These are phyloP conservation scores for Leishmania mexicana DNA, from an alignment of 208 protist species.

Conservation along the genomic window DNA sequence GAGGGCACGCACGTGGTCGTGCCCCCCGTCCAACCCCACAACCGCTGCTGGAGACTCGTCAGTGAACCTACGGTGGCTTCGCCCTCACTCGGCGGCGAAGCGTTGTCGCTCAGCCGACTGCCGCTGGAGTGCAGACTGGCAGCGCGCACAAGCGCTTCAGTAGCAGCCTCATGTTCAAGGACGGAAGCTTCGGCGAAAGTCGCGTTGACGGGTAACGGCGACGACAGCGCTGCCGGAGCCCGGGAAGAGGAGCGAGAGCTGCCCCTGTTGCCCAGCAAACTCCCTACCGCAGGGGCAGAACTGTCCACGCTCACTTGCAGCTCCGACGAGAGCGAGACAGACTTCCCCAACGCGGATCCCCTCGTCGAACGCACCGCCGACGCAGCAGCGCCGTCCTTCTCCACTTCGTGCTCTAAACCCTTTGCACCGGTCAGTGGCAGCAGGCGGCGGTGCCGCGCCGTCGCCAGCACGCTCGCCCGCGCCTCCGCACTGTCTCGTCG, in stretches of 20 bases:
- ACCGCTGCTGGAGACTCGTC: conserved; percentile 17
- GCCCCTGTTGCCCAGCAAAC: background rate
- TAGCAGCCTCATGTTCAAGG: background rate
- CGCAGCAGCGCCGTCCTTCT: background rate
- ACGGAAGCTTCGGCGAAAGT: background rate
- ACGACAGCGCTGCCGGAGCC: background rate
- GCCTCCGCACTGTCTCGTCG: conserved; percentile 11
- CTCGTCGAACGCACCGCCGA: background rate
- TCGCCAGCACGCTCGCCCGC: conserved; percentile 8
- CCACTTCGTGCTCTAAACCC: background rate
- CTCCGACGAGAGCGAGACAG: background rate
- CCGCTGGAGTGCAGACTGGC: background rate
- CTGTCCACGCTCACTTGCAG: no score
- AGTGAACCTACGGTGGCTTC: background rate
- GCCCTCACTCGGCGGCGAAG: background rate
- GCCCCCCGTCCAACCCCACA: conserved; percentile 9
- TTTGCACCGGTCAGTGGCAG: background rate
- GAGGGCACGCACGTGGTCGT: background rate
- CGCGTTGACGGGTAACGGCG: background rate
- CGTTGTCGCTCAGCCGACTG: background rate
- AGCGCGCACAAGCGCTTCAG: background rate
- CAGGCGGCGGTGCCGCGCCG: conserved; percentile 12
- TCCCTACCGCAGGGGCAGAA: background rate
- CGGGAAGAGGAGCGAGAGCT: background rate
- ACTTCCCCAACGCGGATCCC: background rate